These are phyloP conservation scores for Globisporangium paddicum DNA, from an alignment of 352 stramenopile genomes.

Conservation along the genomic window DNA sequence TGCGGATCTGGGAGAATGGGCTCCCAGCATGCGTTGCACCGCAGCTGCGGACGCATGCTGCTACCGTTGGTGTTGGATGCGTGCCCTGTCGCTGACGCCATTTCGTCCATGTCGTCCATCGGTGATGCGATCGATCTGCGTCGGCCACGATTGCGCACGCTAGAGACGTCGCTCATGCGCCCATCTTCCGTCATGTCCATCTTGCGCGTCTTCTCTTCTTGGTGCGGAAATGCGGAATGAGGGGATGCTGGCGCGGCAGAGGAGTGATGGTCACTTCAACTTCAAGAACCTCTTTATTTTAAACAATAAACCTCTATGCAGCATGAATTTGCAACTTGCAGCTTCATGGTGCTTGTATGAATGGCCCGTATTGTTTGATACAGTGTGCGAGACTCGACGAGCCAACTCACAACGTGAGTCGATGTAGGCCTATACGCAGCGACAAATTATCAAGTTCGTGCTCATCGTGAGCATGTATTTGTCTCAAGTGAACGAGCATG, in stretches of 20 bases:
- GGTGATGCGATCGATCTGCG: slow-evolving; percentile 22
- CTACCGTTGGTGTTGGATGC: slow-evolving; percentile 9
- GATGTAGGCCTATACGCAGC: too few species aligned
- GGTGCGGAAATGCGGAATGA: slow-evolving; percentile 18
- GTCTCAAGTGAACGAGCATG: too few species aligned
- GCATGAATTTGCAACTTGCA: too few species aligned
- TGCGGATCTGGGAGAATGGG: slow-evolving; percentile 52
- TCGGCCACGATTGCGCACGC: slow-evolving; percentile 36
- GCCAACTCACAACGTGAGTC: too few species aligned
- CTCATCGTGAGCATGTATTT: too few species aligned
- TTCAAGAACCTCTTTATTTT: too few species aligned
- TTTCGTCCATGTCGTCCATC: slow-evolving; percentile 47
- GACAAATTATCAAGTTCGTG: too few species aligned
- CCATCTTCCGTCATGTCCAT: slow-evolving; percentile 49
- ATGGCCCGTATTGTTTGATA: too few species aligned
- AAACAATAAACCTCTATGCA: too few species aligned
- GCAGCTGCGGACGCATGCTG: slow-evolving; percentile 49
- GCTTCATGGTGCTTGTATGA: too few species aligned
- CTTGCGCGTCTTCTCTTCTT: not conserved
- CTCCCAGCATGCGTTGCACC: slow-evolving; percentile 79
- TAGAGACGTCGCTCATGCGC: slow-evolving; percentile 75
- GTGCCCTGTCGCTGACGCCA: slow-evolving; percentile 12
- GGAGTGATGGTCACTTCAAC: slow-evolving; percentile 59
- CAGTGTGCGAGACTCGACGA: too few species aligned
- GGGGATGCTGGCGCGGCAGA: not conserved